Percentiles rank a stretch among this genome's conserved stretches.
These are phyloP conservation scores for Aspergillus candidus DNA, from an alignment of 2,329 filamentous ascomycete genomes.

Conservation along the genomic window DNA sequence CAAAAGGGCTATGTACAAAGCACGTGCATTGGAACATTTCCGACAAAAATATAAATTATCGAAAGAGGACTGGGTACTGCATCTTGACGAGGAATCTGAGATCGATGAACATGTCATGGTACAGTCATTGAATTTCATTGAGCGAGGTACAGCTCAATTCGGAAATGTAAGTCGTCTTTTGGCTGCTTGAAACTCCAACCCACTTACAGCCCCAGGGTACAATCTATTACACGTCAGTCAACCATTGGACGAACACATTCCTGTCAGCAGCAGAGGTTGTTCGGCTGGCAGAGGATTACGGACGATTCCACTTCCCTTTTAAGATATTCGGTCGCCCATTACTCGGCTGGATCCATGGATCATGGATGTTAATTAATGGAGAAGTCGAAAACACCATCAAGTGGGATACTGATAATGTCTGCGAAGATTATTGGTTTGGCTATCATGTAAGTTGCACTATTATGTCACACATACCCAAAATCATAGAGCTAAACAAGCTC, in stretches of 20 bases:
- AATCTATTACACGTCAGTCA: constrained; percentile 8
- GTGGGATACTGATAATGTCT: constrained; percentile 9
- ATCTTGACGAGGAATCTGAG: constrained; percentile 12
- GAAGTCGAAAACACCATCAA: constrained; percentile 8
- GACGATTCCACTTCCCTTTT: constrained; percentile 8
- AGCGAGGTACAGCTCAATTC: constrained; percentile 7
- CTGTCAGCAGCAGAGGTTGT: constrained; percentile 8
- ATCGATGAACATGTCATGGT: constrained; percentile 8
- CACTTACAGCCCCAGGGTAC: constrained; percentile 2
- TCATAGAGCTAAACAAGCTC: neutral
- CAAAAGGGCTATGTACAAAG: constrained; percentile 8
- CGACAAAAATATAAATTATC: constrained; percentile 4
- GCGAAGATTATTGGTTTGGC: constrained; percentile 10
- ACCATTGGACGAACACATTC: constrained; percentile 7
- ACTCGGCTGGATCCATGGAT: constrained; percentile 8
- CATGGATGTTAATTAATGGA: constrained; percentile 9
- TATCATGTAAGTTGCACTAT: constrained; percentile 7
- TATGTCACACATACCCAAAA: neutral
- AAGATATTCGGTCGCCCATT: constrained; percentile 4
- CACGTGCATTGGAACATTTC: constrained; percentile 8
- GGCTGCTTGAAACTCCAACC: neutral
- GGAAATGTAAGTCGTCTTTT: constrained; percentile 3
- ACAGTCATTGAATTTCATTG: constrained; percentile 10
- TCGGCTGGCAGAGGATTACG: constrained; percentile 8
- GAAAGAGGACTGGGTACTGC: constrained; percentile 10